Evolutionary conservation across 257 asterid species (phyloP).

Genomic region (Rhazya stricta): DNA sequence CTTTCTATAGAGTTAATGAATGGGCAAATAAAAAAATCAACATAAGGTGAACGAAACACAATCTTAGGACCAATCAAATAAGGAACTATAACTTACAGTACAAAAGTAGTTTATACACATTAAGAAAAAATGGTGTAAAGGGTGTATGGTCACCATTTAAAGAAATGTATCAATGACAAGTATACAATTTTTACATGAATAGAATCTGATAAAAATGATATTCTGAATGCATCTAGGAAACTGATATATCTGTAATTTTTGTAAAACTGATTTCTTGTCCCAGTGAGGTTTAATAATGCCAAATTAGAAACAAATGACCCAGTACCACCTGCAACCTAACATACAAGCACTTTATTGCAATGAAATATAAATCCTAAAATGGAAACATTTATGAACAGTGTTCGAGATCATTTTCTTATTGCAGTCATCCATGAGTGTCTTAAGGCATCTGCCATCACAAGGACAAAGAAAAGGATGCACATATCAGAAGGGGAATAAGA

Average conservation of each 20-base stretch:
- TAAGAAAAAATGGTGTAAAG: background rate
- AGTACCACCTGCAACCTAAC: background rate
- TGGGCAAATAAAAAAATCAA: background rate
- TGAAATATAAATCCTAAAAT: background rate
- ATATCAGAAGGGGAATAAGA: slow-evolving; percentile 3
- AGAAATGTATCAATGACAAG: background rate
- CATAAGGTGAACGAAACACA: background rate
- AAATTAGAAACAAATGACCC: background rate
- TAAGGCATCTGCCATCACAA: background rate
- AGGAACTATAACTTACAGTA: background rate
- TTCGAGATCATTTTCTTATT: background rate
- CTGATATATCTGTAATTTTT: background rate
- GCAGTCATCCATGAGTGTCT: background rate
- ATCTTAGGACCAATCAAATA: background rate
- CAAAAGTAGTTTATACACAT: background rate
- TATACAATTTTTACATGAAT: background rate
- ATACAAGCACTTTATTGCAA: background rate
- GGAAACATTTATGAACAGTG: background rate
- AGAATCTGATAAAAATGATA: background rate
- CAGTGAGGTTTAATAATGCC: background rate
- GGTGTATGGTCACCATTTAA: background rate
- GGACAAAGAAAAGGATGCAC: background rate
- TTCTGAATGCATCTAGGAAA: background rate
- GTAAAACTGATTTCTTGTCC: background rate
- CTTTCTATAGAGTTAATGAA: background rate